These are phyloP conservation scores for Candida boleticola DNA, from an alignment of 805 yeast species.

Conservation along the genomic window DNA sequence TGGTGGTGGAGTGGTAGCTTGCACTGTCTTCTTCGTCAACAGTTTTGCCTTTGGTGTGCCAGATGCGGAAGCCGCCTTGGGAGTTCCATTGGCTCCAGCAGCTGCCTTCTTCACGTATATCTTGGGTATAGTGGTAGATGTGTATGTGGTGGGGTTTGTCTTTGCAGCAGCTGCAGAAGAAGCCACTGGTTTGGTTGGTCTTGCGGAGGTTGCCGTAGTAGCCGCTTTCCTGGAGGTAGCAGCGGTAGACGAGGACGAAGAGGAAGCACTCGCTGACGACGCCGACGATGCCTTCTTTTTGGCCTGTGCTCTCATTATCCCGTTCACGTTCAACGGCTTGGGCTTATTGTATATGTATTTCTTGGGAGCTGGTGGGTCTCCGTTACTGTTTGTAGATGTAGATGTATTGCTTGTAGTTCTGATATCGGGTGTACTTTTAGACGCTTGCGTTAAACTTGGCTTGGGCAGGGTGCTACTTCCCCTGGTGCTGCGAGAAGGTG, in stretches of 20 bases:
- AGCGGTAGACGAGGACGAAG: slow-evolving; percentile 3
- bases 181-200: slow-evolving; percentile 12
- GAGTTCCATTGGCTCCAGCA: slow-evolving; percentile 9
- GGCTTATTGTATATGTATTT: slow-evolving; percentile 38
- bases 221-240: slow-evolving; percentile 1
- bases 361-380: slow-evolving; percentile 8
- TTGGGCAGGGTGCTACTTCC: slow-evolving; percentile 9
- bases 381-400: not conserved
- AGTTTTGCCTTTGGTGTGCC: not conserved
- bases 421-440: slow-evolving; percentile 25
- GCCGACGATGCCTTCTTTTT: slow-evolving; percentile 11
- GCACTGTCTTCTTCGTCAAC: slow-evolving; percentile 1
- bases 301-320: slow-evolving; percentile 26
- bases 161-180: slow-evolving; percentile 2
- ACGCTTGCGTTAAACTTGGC: slow-evolving; percentile 8
- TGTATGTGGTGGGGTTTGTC: slow-evolving; percentile 15
- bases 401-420: slow-evolving; percentile 7
- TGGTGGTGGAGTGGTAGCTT: not conserved
- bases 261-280: slow-evolving; percentile 2
- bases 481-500: slow-evolving; percentile 13
- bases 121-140: slow-evolving; percentile 28
- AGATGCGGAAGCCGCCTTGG: slow-evolving; percentile 6
- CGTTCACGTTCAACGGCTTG: slow-evolving; percentile 34
- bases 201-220: slow-evolving; percentile 4
- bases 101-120: slow-evolving; percentile 22